A percentile compares a stretch with the other conserved stretches of the same genome.
Conservation (phyloP, 2,329 filamentous ascomycete species). For the Paecilomyces fulvus region DNA sequence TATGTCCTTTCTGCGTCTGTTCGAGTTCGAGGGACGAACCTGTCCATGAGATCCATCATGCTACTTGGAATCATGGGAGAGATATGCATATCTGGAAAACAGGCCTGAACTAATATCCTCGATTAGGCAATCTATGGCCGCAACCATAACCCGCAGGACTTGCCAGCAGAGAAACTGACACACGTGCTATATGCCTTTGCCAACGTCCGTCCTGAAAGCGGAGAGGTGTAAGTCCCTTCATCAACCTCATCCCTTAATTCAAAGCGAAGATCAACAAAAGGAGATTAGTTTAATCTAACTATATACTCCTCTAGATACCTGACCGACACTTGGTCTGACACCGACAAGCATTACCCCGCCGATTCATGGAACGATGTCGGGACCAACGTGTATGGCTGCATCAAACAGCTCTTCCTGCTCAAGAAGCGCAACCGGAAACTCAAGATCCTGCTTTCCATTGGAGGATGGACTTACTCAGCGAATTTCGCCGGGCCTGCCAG, state of each 20-base stretch:
- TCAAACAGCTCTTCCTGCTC: conserved; percentile 67
- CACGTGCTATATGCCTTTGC: conserved; percentile 86
- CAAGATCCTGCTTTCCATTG: conserved; percentile 73
- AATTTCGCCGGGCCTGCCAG: conserved; percentile 67
- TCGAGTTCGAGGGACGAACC: neutral
- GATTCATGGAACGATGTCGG: conserved; percentile 64
- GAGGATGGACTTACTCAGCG: conserved; percentile 68
- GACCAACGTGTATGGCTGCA: conserved; percentile 64
- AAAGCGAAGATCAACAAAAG: neutral
- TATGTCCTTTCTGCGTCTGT: conserved; percentile 11
- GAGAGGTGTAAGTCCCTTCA: conserved; percentile 58
- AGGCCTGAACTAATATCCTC: conserved; percentile 9
- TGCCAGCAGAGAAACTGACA: conserved; percentile 71
- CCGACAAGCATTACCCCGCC: conserved; percentile 57
- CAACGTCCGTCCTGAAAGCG: conserved; percentile 68
- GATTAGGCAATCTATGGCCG: conserved; percentile 68
- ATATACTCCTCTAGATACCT: conserved; percentile 33
- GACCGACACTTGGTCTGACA: conserved; percentile 61
- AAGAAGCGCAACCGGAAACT: conserved; percentile 69
- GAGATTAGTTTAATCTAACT: neutral
- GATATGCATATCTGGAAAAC: neutral
- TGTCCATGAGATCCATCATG: too few species aligned
- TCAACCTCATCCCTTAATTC: neutral
- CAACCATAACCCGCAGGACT: conserved; percentile 70
- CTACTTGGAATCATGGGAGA: too few species aligned